Evolutionary conservation across 1,284 basidiomycete genomes (phyloP).

Genomic region (Pseudozyma flocculosa): DNA sequence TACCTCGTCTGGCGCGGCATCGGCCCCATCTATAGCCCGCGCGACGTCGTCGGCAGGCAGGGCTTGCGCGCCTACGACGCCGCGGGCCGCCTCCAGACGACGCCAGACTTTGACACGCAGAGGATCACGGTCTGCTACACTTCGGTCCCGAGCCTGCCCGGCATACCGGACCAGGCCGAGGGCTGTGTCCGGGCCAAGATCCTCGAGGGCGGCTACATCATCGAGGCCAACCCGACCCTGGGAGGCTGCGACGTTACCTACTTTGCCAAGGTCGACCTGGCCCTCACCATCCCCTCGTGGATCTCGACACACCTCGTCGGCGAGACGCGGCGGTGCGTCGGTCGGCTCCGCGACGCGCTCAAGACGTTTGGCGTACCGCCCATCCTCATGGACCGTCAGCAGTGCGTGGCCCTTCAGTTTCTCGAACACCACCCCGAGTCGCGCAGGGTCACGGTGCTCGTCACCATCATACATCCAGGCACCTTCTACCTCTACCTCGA

Average conservation of each 20-base stretch:
- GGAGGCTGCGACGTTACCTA: conserved; percentile 38
- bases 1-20: conserved; percentile 44
- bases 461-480: conserved; percentile 29
- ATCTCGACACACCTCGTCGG: conserved; percentile 25
- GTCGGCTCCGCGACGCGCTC: conserved; percentile 32
- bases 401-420: conserved; percentile 28
- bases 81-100: conserved; percentile 15
- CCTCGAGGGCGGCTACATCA: conserved; percentile 30
- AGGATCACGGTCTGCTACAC: conserved; percentile 30
- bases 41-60: conserved; percentile 39
- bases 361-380: conserved; percentile 39
- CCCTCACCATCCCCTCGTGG: conserved; percentile 28
- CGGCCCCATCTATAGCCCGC: conserved; percentile 36
- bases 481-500: conserved; percentile 39
- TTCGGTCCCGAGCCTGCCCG: conserved; percentile 21
- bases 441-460: conserved; percentile 23
- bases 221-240: conserved; percentile 21
- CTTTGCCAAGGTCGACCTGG: conserved; percentile 32
- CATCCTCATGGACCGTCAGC: conserved; percentile 31
- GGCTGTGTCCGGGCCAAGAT: conserved; percentile 37
- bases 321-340: conserved; percentile 27
- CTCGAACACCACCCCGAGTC: conserved; percentile 30
- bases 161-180: conserved; percentile 23
- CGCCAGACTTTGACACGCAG: conserved; percentile 23
- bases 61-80: conserved; percentile 27